Base-by-base conservation (phyloP, 371 early-diverging fungal species). In the Rhizopus stolonifer region DNA sequence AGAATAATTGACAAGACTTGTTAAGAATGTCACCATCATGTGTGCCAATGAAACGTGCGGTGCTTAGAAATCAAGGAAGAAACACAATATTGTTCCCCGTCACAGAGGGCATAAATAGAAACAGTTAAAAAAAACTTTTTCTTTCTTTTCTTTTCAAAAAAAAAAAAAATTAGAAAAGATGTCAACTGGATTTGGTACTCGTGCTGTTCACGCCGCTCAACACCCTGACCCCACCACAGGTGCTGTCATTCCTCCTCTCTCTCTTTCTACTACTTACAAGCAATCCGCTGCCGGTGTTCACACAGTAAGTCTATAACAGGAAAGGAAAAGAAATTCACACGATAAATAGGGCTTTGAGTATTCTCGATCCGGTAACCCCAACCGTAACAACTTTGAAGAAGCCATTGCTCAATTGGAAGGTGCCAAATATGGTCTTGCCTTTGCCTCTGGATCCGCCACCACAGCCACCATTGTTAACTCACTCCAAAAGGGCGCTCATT, bases 311-410 rank as follows among this genome's bases (percentile, higher is more conserved):
- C 33, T 26, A 3, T 60, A 39, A 40, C 9, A 43, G 44, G 26
- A 2, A 8, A 25, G 14, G 22, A 43, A 31, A 55, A 60, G 51
- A 61, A 43, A 39, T 47, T 47, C 44, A 29, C 31, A 29, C 31
- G 31, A 10, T 29, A 29, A 34, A 5, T 50, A 87, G 87, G 95
- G 94, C 42, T 98, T 79, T 66, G 97, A 96, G 61, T 98, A 98
- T 79, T 96, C 96, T 39, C 90, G 99, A 64, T 86, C 89, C 17
- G 93, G 90, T 56, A 98, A 98, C 72, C 99, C 99, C 32, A 95
- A 90, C 59, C 88, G 99, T 56, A 68, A 77, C 23, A 81, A 81
- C 64, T 93, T 98, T 69, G 99, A 98, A 70, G 73, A 77, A 14
- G 94, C 94, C 29, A 84, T 98, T 14, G 97, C 98, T 9, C 84